phyloP scores from a whole-genome alignment of 176 grass and related monocot species.

The Carex kokanica region DNA sequence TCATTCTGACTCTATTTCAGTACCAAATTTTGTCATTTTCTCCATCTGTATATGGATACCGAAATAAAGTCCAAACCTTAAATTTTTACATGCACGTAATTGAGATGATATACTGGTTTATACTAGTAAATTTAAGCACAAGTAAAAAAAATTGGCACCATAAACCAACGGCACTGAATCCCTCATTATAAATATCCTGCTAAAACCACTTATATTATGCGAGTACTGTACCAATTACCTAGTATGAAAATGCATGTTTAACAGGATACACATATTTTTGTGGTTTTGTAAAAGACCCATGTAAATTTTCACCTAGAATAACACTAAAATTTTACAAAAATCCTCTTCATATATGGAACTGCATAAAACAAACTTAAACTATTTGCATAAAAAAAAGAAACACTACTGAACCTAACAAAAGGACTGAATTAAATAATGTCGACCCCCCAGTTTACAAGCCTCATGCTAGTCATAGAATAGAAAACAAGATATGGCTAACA shows the following conservation, averaged over 20 bases:
- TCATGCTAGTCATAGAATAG: background rate
- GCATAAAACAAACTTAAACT: background rate
- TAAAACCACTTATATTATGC: background rate
- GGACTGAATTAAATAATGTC: background rate
- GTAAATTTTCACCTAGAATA: background rate
- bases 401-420: background rate
- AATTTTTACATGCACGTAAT: too few relatives aligned
- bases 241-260: background rate
- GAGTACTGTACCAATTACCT: background rate
- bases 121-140: background rate
- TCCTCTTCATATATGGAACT: background rate
- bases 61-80: too few relatives aligned
- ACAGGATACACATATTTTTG: background rate
- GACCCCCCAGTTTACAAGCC: background rate
- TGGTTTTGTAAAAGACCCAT: background rate
- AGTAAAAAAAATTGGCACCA: background rate
- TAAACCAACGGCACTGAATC: background rate
- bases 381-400: background rate
- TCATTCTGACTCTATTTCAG: too few relatives aligned
- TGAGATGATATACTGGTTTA: too few relatives aligned
- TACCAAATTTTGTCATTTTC: background rate
- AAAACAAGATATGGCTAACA: conserved; percentile 4
- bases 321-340: background rate
- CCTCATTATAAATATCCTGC: background rate
- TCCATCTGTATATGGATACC: background rate